A percentile compares a stretch with the other conserved stretches of the same genome.
phyloP scores from a whole-genome alignment of 139 green algal genomes.

The Pleodorina starrii region DNA sequence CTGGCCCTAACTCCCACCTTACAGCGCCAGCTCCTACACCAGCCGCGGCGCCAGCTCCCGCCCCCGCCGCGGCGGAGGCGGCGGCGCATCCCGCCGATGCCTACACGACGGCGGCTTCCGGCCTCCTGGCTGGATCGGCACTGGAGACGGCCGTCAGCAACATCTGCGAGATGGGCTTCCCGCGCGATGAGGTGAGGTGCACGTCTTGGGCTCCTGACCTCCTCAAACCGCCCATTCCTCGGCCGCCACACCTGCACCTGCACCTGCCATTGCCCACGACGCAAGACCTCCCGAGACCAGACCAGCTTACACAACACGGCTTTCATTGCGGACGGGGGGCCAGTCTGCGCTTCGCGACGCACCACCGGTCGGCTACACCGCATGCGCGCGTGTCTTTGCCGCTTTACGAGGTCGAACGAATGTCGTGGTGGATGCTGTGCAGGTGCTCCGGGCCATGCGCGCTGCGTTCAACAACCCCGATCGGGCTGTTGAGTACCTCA shows the following conservation, averaged over 20 bases:
- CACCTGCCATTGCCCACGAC: no score
- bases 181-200: conserved; percentile 79
- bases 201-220: no score
- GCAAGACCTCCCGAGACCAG: no score
- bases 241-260: no score
- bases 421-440: no score
- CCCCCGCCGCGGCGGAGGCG: conserved; percentile 28
- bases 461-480: conserved; percentile 99
- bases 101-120: conserved; percentile 74
- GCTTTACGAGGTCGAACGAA: no score
- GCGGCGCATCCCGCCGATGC: conserved; percentile 47
- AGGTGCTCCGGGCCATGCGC: conserved; percentile 90
- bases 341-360: no score
- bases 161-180: conserved; percentile 97
- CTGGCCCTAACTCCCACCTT: neutral
- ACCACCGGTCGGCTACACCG: no score
- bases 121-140: conserved; percentile 79
- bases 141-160: conserved; percentile 81
- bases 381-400: no score
- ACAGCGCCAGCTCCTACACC: conserved; percentile 52
- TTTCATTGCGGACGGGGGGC: no score
- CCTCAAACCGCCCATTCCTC: no score
- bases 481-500: conserved; percentile 98
- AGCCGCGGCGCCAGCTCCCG: conserved; percentile 51
- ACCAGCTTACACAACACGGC: no score